phyloP scores from a whole-genome alignment of 805 yeast genomes.

The Debaryomyces maramus region DNA sequence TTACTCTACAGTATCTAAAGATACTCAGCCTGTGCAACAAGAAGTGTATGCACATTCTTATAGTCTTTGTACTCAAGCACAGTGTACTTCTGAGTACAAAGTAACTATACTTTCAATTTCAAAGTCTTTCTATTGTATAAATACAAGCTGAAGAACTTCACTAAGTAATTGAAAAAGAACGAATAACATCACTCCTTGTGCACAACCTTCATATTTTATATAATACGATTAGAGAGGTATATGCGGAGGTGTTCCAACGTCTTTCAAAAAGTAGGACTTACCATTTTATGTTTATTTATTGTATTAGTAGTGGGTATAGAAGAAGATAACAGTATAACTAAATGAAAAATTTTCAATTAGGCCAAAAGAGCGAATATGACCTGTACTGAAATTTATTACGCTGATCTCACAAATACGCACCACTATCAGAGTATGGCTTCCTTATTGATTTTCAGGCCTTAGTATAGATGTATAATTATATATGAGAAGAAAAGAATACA shows the following conservation, averaged over 20 bases:
- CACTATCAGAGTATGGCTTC: too few species aligned
- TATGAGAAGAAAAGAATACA: too few species aligned
- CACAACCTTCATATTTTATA: slow-evolving; percentile 18
- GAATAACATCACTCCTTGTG: slow-evolving; percentile 26
- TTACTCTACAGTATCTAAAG: slow-evolving; percentile 42
- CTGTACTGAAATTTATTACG: neutral
- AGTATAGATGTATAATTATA: too few species aligned
- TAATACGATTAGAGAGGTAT: slow-evolving; percentile 10
- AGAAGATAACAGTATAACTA: neutral
- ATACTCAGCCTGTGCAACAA: slow-evolving; percentile 48
- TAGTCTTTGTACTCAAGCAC: slow-evolving; percentile 8
- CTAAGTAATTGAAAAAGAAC: slow-evolving; percentile 13
- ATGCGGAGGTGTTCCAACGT: slow-evolving; percentile 26
- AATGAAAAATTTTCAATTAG: neutral
- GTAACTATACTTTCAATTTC: slow-evolving; percentile 3
- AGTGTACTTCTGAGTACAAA: slow-evolving; percentile 1
- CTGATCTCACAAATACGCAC: neutral
- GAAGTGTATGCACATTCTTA: slow-evolving; percentile 34
- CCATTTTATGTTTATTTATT: slow-evolving; percentile 22
- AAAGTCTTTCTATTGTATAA: neutral
- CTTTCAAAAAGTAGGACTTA: slow-evolving; percentile 25
- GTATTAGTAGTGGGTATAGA: neutral
- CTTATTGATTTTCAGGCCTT: too few species aligned
- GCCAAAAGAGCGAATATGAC: neutral
- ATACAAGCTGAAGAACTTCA: neutral